Conservation (phyloP, 176 grass and related monocot species). For the Eragrostis nindensis region DNA sequence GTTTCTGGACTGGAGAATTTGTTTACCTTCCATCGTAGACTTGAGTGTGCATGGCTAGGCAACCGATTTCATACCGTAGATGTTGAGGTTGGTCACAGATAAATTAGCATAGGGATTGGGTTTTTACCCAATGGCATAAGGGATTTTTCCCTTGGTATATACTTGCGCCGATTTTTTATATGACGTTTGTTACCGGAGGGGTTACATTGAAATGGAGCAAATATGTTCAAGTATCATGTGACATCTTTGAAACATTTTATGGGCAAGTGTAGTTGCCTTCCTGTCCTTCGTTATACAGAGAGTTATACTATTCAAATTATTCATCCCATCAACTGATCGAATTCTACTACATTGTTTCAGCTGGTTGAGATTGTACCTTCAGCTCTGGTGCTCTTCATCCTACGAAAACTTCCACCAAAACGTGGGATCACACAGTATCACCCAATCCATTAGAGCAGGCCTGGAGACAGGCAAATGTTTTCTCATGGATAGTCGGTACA, state of each 20-base stretch:
- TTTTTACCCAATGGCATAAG: no score
- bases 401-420: slow-evolving; percentile 93
- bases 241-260: neutral
- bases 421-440: slow-evolving; percentile 87
- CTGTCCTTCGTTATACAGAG: neutral
- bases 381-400: slow-evolving; percentile 81
- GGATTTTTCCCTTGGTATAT: no score
- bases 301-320: neutral
- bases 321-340: neutral
- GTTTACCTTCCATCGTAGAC: neutral
- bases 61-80: neutral
- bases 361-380: slow-evolving; percentile 97
- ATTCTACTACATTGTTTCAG: slow-evolving; percentile 52
- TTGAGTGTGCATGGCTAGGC: slow-evolving; percentile 13
- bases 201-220: neutral
- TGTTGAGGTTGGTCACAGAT: neutral
- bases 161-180: no score
- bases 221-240: neutral
- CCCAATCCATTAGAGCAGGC: slow-evolving; percentile 78
- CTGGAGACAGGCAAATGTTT: slow-evolving; percentile 29
- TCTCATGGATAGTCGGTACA: slow-evolving; percentile 39
- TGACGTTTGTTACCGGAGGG: no score
- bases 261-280: neutral
- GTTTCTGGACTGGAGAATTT: slow-evolving; percentile 11
- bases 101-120: no score